Evolutionary conservation across 1,139 yeast species (phyloP).

Genomic region (Lodderomyces elongisporus): DNA sequence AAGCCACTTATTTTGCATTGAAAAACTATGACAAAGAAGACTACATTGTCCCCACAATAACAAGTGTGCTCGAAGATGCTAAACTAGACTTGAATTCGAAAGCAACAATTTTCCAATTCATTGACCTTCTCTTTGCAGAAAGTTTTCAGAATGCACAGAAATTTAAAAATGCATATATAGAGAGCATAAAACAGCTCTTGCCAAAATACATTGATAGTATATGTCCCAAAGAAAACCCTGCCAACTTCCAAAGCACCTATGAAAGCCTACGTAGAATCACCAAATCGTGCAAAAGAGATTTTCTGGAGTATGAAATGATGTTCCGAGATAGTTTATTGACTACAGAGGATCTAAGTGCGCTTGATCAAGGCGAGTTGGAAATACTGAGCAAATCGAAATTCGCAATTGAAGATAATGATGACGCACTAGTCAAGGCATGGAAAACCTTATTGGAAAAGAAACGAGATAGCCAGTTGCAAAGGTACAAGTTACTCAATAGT

Average conservation of each 20-base stretch:
- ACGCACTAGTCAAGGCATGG: slow-evolving; percentile 45
- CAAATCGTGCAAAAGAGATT: slow-evolving; percentile 29
- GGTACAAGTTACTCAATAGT: slow-evolving; percentile 33
- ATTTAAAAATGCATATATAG: slow-evolving; percentile 44
- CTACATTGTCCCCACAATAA: slow-evolving; percentile 64
- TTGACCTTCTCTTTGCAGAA: slow-evolving; percentile 52
- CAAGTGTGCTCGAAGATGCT: slow-evolving; percentile 56
- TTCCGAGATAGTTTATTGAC: slow-evolving; percentile 25
- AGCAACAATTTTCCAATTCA: slow-evolving; percentile 62
- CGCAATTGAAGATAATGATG: slow-evolving; percentile 19
- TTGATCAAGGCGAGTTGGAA: slow-evolving; percentile 1
- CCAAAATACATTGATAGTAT: slow-evolving; percentile 48
- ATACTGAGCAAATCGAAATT: slow-evolving; percentile 9
- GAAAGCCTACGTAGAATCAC: slow-evolving; percentile 37
- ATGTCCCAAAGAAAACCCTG: slow-evolving; percentile 43
- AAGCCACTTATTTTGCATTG: slow-evolving; percentile 57
- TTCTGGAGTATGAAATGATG: slow-evolving; percentile 22
- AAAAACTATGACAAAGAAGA: slow-evolving; percentile 60
- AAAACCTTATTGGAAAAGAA: slow-evolving; percentile 41
- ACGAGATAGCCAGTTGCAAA: slow-evolving; percentile 47
- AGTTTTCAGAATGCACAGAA: slow-evolving; percentile 29
- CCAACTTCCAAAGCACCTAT: slow-evolving; percentile 47
- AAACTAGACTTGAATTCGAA: slow-evolving; percentile 53
- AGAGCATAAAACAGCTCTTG: slow-evolving; percentile 33
- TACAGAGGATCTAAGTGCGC: slow-evolving; percentile 24